phyloP scores from a whole-genome alignment of 1,284 basidiomycete genomes.

The Apiotrichum laibachii region DNA sequence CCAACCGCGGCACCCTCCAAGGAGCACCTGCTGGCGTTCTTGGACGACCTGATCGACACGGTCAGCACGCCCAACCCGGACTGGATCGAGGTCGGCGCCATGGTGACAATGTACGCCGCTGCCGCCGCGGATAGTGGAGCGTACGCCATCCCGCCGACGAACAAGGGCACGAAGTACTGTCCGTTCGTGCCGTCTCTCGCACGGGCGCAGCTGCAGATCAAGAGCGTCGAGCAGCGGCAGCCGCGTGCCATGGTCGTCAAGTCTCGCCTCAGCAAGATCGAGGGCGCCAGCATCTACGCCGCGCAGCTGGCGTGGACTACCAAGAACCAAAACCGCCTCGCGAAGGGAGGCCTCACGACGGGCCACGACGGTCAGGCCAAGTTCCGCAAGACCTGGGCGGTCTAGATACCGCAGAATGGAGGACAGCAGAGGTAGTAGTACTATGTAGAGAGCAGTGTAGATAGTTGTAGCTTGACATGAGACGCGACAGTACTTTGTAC shows the following conservation, averaged over 20 bases:
- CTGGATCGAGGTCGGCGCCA: background rate
- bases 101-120: slow-evolving; percentile 5
- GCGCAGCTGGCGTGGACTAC: background rate
- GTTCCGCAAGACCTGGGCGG: too few relatives aligned
- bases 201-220: background rate
- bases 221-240: background rate
- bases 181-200: background rate
- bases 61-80: background rate
- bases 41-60: background rate
- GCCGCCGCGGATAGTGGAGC: background rate
- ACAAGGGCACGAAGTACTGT: background rate
- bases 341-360: background rate
- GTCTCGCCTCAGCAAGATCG: background rate
- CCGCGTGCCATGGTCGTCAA: slow-evolving; percentile 3
- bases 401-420: too few relatives aligned
- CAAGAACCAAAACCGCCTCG: background rate
- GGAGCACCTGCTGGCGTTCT: background rate
- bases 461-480: too few relatives aligned
- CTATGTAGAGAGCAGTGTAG: too few relatives aligned
- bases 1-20: too few relatives aligned
- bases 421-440: too few relatives aligned
- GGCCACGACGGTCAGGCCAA: slow-evolving; percentile 9
- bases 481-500: too few relatives aligned
- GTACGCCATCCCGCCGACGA: background rate
- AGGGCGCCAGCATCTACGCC: background rate